Evolutionary conservation across 2,329 filamentous ascomycete species (phyloP).

Genomic region (Waltergamsia citrina): DNA sequence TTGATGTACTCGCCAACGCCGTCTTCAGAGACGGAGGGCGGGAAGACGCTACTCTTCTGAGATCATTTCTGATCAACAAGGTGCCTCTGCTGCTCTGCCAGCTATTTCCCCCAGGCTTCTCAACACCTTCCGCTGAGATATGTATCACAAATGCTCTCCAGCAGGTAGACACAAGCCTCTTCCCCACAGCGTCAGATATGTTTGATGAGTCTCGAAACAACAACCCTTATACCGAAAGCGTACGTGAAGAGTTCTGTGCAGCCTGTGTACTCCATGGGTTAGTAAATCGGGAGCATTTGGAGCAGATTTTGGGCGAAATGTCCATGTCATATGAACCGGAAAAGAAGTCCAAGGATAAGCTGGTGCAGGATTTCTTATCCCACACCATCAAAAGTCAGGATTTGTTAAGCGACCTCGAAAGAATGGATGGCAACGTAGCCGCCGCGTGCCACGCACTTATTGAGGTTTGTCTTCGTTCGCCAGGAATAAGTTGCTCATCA

Average conservation of each 20-base stretch:
- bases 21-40: slow-evolving; percentile 56
- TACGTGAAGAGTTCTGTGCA: slow-evolving; percentile 70
- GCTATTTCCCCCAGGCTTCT: slow-evolving; percentile 55
- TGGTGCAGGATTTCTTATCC: slow-evolving; percentile 68
- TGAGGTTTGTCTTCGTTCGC: slow-evolving; percentile 39
- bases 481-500: background rate
- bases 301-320: slow-evolving; percentile 73
- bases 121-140: slow-evolving; percentile 66
- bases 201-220: slow-evolving; percentile 49
- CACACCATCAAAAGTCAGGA: slow-evolving; percentile 69
- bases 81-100: slow-evolving; percentile 44
- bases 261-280: slow-evolving; percentile 82
- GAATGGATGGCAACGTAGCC: slow-evolving; percentile 85
- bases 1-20: slow-evolving; percentile 81
- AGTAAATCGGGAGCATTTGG: slow-evolving; percentile 69
- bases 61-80: slow-evolving; percentile 75
- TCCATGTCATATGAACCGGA: slow-evolving; percentile 72
- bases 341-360: slow-evolving; percentile 65
- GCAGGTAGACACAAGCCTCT: slow-evolving; percentile 75
- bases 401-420: slow-evolving; percentile 73
- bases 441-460: slow-evolving; percentile 72
- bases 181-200: slow-evolving; percentile 49
- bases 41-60: slow-evolving; percentile 60
- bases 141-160: slow-evolving; percentile 62
- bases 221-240: slow-evolving; percentile 48